A percentile compares a stretch with the other conserved stretches of the same genome.
Evolutionary conservation across 176 grass and related monocot species (phyloP).

Genomic region (Avena sativa): DNA sequence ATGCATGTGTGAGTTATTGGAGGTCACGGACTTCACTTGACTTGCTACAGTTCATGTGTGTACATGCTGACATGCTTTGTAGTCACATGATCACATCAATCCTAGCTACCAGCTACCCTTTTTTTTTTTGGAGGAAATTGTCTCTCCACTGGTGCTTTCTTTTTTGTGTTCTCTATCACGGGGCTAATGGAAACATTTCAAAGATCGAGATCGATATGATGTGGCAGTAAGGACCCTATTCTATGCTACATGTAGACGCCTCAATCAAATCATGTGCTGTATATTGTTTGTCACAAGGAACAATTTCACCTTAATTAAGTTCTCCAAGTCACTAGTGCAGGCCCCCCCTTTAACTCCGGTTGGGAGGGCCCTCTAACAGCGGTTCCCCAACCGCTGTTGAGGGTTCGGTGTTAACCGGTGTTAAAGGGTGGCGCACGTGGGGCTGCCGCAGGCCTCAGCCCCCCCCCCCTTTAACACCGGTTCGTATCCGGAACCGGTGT

Average conservation of each 20-base stretch:
- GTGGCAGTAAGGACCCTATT: background rate
- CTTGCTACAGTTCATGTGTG: background rate
- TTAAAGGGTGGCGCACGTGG: no score
- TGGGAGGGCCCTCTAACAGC: no score
- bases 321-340: no score
- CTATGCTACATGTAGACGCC: background rate
- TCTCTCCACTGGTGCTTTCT: conserved; percentile 11
- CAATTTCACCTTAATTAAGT: background rate
- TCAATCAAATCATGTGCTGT: background rate
- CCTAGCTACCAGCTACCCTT: conserved; percentile 10
- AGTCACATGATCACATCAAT: conserved; percentile 27
- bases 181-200: background rate
- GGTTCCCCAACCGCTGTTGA: no score
- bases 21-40: conserved; percentile 48
- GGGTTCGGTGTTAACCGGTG: no score
- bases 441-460: no score
- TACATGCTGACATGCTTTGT: conserved; percentile 22
- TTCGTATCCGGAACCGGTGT: no score
- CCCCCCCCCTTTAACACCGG: no score
- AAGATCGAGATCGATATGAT: background rate
- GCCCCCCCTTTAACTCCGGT: no score
- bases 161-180: background rate
- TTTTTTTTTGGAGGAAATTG: background rate
- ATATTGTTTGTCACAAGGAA: background rate
- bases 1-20: conserved; percentile 10